Evolutionary conservation across 139 green algal species (phyloP), one percentile per base, ranked within the genome.

Genomic region (Parachlorella kessleri): DNA sequence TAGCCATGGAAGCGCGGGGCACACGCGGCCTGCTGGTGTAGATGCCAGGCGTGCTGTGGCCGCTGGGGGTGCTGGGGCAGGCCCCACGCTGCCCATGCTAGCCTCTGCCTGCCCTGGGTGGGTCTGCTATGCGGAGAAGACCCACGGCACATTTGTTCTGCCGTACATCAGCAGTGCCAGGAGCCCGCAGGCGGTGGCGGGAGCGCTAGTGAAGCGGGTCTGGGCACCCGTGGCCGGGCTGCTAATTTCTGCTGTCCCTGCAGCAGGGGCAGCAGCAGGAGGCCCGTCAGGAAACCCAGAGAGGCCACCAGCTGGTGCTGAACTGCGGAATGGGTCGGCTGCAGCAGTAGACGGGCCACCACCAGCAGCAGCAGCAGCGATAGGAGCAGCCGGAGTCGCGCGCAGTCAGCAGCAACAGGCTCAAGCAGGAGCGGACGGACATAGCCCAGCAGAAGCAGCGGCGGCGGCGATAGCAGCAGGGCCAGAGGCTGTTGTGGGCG

Each of bases 51-150:
- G n/a, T n/a, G n/a, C n/a, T n/a, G n/a, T n/a, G n/a, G n/a, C n/a
- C n/a, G n/a, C n/a, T n/a, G n/a, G n/a, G n/a, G n/a, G n/a, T n/a
- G n/a, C n/a, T n/a, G n/a, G n/a, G n/a, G 35, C 38, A 6, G 67
- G 40, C 30, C 1, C 2, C n/a, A 33, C 69, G 4, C 76, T 98
- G 55, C 95, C 95, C 9, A 88, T 98, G 90, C 83, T 98, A 26
- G 91, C 94, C 0, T 97, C 93, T 36, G 89, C 95, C 21, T 98
- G 95, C 83, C 95, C 95, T 39, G 96, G 96, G 14, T 99, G 97
- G 97, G 92, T 99, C 66, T 99, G 95, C 84, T 99, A 99, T 80
- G 97, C 96, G 24, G 97, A 99, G 82, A 99, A 99, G 87, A 98
- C 96, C 0, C 96, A 98, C 36, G 93, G 92, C 24, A 79, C 85